Percentiles rank a stretch among this genome's conserved stretches.
phyloP scores from a whole-genome alignment of 768 basidiomycete genomes.

The Xerocomus brunneocitrinus region DNA sequence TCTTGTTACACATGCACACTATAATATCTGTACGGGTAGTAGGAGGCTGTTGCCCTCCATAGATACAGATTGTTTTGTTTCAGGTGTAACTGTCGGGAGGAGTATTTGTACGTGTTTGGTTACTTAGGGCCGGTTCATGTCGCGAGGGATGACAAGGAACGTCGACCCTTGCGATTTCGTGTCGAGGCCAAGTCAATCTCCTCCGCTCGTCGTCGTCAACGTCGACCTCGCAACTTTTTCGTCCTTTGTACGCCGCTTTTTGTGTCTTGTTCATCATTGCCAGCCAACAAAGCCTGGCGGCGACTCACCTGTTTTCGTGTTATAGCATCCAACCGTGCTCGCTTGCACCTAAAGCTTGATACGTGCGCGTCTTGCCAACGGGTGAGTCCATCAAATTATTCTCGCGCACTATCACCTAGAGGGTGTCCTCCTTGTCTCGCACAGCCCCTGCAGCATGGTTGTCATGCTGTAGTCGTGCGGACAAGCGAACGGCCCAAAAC shows the following conservation, averaged over 20 bases:
- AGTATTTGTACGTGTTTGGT: constrained; percentile 29
- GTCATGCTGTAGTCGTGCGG: constrained; percentile 27
- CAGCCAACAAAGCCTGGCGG: neutral
- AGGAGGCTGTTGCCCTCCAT: neutral
- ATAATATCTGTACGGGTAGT: constrained; percentile 26
- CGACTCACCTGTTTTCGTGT: constrained; percentile 20
- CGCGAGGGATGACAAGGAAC: constrained; percentile 17
- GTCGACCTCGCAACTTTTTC: constrained; percentile 20
- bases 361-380: constrained; percentile 17
- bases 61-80: neutral
- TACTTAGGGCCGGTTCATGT: constrained; percentile 33
- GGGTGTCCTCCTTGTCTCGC: constrained; percentile 11
- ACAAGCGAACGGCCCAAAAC: constrained; percentile 17
- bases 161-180: constrained; percentile 23
- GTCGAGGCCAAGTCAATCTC: constrained; percentile 26
- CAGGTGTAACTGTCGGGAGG: neutral
- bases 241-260: constrained; percentile 17
- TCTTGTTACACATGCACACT: constrained; percentile 21
- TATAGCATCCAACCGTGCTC: constrained; percentile 24
- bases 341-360: constrained; percentile 18
- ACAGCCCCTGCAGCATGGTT: constrained; percentile 28
- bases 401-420: constrained; percentile 4
- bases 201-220: constrained; percentile 28
- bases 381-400: constrained; percentile 18
- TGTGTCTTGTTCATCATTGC: neutral